Conservation (phyloP, 2,329 filamentous ascomycete species). For the Pseudocercospora cruenta region DNA sequence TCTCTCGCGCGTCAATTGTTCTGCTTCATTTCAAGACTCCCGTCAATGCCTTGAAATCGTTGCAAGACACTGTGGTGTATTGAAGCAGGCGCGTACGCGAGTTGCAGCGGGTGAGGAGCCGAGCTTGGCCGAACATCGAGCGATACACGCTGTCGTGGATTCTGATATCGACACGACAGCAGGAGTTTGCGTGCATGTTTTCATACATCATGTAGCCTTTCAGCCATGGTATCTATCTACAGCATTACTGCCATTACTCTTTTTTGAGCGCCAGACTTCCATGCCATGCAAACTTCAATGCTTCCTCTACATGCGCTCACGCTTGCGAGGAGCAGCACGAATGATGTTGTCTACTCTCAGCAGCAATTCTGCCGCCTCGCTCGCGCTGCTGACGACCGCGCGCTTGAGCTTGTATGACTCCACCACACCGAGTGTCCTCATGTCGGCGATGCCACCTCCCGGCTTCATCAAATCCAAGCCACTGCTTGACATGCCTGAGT, state of each 20-base stretch:
- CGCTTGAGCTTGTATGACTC: slow-evolving; percentile 99
- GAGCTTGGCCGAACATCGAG: no score
- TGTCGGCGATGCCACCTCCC: slow-evolving; percentile 90
- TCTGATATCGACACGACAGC: not conserved
- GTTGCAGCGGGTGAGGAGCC: no score
- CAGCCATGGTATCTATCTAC: slow-evolving; percentile 9
- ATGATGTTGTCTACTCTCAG: slow-evolving; percentile 98
- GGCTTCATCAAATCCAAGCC: slow-evolving; percentile 87
- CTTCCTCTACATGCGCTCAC: slow-evolving; percentile 68
- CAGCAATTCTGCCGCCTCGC: slow-evolving; percentile 93
- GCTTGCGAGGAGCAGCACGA: slow-evolving; percentile 80
- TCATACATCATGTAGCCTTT: slow-evolving; percentile 8
- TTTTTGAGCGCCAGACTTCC: not conserved
- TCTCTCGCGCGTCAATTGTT: no score
- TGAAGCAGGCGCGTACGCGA: no score
- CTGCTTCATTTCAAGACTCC: no score
- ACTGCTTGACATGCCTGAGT: slow-evolving; percentile 89
- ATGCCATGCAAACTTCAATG: not conserved
- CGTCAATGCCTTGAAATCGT: no score
- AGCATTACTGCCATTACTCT: slow-evolving; percentile 2
- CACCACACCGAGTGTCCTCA: slow-evolving; percentile 92
- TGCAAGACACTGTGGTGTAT: no score
- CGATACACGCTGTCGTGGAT: not conserved
- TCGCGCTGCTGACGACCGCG: slow-evolving; percentile 95
- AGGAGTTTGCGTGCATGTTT: not conserved